Percentiles rank a stretch among this genome's conserved stretches.
These are phyloP conservation scores for Tephrocybe sp. DNA, from an alignment of 768 basidiomycete species.

Conservation along the genomic window DNA sequence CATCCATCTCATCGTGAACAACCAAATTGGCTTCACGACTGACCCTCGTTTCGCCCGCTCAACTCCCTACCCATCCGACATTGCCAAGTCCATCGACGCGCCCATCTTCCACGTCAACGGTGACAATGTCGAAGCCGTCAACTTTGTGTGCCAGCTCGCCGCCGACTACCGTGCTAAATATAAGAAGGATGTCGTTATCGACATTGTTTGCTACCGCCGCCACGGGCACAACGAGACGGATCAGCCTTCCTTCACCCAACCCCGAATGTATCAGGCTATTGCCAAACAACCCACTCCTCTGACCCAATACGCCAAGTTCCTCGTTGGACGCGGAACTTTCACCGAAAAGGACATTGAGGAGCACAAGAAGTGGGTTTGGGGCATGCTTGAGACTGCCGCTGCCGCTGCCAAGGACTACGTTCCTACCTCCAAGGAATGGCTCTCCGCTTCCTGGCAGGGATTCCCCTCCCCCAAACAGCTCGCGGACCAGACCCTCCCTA, in stretches of 20 bases:
- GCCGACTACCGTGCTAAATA: conserved; percentile 98
- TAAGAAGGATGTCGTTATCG: conserved; percentile 98
- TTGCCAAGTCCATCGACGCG: conserved; percentile 96
- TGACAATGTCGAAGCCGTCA: conserved; percentile 97
- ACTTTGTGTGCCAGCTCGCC: conserved; percentile 96
- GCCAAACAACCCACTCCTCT: conserved; percentile 90
- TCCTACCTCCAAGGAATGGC: conserved; percentile 94
- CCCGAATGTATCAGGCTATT: conserved; percentile 97
- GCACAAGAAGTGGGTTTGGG: conserved; percentile 99
- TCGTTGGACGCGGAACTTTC: conserved; percentile 89
- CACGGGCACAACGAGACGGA: conserved; percentile 99
- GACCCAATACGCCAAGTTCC: conserved; percentile 87
- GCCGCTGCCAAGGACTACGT: conserved; percentile 94
- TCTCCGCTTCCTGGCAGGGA: conserved; percentile 96
- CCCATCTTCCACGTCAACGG: conserved; percentile 99
- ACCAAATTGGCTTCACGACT: conserved; percentile 99
- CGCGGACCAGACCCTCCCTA: conserved; percentile 89
- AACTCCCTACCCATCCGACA: conserved; percentile 96
- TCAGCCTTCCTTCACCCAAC: conserved; percentile 98
- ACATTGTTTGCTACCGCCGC: conserved; percentile 98
- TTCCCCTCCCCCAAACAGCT: conserved; percentile 97
- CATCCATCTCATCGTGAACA: conserved; percentile 97
- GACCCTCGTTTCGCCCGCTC: conserved; percentile 97
- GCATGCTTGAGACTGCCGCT: conserved; percentile 96
- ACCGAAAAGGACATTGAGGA: conserved; percentile 96